Conservation (phyloP, 352 stramenopile genomes). For the Phytophthora brassicae region DNA sequence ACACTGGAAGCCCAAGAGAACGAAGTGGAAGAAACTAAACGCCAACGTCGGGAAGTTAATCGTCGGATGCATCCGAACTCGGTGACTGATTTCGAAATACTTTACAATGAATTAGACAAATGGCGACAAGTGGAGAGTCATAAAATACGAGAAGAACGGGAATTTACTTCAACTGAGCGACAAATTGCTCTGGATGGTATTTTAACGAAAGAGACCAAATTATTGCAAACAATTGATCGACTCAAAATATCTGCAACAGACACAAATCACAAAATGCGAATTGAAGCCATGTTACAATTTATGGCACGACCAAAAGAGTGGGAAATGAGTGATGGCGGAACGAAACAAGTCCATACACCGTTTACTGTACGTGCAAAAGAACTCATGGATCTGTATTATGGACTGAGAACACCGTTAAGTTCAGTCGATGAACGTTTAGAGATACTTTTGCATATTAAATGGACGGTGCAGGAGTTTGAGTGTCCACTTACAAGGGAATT, state of each 20-base stretch:
- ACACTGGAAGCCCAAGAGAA: conserved; percentile 56
- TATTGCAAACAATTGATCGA: conserved; percentile 88
- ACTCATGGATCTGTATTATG: conserved; percentile 87
- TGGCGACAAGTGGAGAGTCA: conserved; percentile 90
- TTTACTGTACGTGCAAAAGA: conserved; percentile 89
- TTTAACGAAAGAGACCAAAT: conserved; percentile 80
- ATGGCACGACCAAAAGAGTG: conserved; percentile 91
- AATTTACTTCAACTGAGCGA: conserved; percentile 32
- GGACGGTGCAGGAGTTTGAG: conserved; percentile 92
- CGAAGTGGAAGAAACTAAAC: conserved; percentile 44
- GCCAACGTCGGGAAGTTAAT: conserved; percentile 75
- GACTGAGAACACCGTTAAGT: conserved; percentile 51
- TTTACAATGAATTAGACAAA: conserved; percentile 94
- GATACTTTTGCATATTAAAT: conserved; percentile 92
- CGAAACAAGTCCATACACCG: conserved; percentile 90
- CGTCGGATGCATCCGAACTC: conserved; percentile 89
- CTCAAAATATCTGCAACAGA: conserved; percentile 85
- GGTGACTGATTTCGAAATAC: conserved; percentile 84
- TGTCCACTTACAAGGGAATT: conserved; percentile 89
- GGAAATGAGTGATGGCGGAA: conserved; percentile 90
- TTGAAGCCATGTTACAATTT: conserved; percentile 87
- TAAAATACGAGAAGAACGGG: conserved; percentile 52
- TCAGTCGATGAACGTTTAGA: conserved; percentile 88
- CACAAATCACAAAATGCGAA: conserved; percentile 79
- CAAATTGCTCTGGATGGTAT: conserved; percentile 60